Conservation (phyloP, 257 asterid genomes). For the Cynanchum wilfordii region DNA sequence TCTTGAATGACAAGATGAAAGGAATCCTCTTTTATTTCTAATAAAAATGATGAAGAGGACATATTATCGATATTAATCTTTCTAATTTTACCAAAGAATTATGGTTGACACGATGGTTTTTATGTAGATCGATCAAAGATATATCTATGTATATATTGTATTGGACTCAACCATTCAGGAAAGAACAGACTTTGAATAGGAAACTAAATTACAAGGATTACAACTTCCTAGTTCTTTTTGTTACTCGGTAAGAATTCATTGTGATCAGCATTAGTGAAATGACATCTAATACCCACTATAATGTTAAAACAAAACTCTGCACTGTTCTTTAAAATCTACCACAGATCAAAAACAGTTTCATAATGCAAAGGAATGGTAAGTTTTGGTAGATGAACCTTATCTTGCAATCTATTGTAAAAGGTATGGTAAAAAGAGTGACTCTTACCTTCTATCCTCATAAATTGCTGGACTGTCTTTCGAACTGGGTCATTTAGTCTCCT, state of each 20-base stretch:
- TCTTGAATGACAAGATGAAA: slow-evolving; percentile 8
- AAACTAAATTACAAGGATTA: neutral
- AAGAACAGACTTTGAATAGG: neutral
- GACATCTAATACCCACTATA: neutral
- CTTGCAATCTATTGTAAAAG: neutral
- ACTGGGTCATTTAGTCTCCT: slow-evolving; percentile 43
- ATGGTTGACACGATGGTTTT: neutral
- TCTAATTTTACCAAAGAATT: neutral
- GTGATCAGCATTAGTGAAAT: neutral
- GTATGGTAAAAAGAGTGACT: neutral
- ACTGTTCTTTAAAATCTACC: neutral
- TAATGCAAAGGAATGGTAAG: neutral
- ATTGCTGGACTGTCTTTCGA: slow-evolving; percentile 55
- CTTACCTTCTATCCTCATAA: slow-evolving; percentile 87
- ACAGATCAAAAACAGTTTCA: neutral
- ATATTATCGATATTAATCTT: neutral
- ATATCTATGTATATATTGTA: neutral
- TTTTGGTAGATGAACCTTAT: neutral
- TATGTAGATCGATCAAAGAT: neutral
- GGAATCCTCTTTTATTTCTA: neutral
- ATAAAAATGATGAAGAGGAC: neutral
- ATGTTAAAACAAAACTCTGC: no score
- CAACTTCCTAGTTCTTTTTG: neutral
- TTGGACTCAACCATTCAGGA: neutral
- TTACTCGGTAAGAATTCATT: neutral